These are phyloP conservation scores for Rhododendron mucronatum DNA, from an alignment of 148 eudicot species.

Conservation along the genomic window DNA sequence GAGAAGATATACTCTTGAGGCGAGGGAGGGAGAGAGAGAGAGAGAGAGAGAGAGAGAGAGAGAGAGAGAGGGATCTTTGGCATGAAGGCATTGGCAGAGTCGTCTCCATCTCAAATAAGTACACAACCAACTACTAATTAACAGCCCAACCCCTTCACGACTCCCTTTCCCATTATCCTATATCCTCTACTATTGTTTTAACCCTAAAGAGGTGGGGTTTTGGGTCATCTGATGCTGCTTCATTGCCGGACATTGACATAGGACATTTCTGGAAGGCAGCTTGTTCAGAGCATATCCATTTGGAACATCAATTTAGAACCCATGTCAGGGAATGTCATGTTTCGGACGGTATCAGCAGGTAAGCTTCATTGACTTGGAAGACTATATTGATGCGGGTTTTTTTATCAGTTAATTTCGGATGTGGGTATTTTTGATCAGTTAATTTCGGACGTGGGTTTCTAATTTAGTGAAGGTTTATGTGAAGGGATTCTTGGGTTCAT, in stretches of 20 bases:
- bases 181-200: background rate
- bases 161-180: background rate
- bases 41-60: background rate
- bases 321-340: conserved; percentile 14
- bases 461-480: background rate
- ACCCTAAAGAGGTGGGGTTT: background rate
- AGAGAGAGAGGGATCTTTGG: background rate
- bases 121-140: background rate
- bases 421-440: background rate
- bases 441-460: background rate
- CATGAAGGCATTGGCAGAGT: background rate
- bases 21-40: background rate
- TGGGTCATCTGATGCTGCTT: background rate
- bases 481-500: background rate
- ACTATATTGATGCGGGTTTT: background rate
- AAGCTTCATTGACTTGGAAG: conserved; percentile 24
- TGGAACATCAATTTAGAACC: background rate
- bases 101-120: background rate
- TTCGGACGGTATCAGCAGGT: conserved; percentile 41
- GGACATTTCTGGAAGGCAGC: background rate
- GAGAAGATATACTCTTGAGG: background rate
- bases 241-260: background rate
- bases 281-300: background rate
- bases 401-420: background rate
- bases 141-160: conserved; percentile 5